Evolutionary conservation across 495 filamentous ascomycete genomes (phyloP), one percentile per base, ranked within the genome.

Genomic region (Aspergillus ostianus): DNA sequence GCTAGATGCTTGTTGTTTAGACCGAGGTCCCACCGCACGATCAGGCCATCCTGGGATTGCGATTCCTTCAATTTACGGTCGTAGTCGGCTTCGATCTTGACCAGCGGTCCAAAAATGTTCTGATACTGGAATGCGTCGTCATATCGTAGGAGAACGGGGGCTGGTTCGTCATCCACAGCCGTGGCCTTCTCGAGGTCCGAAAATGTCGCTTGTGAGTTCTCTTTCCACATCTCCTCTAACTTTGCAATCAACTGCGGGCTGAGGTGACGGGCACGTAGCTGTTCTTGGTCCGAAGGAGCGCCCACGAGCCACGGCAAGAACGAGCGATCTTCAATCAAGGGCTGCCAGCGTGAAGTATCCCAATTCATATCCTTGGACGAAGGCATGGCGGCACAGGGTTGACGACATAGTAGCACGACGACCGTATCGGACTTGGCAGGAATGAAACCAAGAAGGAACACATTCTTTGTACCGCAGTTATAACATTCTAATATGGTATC

Each of bases 291-390:
- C 17, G 90, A 88, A 10, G 94, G 94, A 12, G 88, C 82, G 52
- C 86, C 85, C 27, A 99, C 94, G 52, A 99, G 90, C 94, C 94
- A 99, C 44, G 85, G 84, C 26, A 99, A 74, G 67, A 99, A 99
- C 8, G 92, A 93, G 29, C 94, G 91, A 65, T 99, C 94, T 69
- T 97, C 93, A 60, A 99, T 97, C 44, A 99, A 80, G 3, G 94
- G 94, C 65, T 98, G 93, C 94, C 94, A 99, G 63, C 92, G 87
- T 8, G 95, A 96, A 15, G 92, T 93, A 75, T 99, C 94, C 94
- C 94, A 99, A 71, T 93, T 98, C 94, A 99, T 99, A 68, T 98
- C 94, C 77, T 99, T 99, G n/a, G 91, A 92, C 12, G 93, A 96
- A 5, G 91, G 89, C 80, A 89, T 92, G 32, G 95, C 85, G 45